Evolutionary conservation across 2,329 filamentous ascomycete genomes (phyloP).

Genomic region (Aspergillus awamori): DNA sequence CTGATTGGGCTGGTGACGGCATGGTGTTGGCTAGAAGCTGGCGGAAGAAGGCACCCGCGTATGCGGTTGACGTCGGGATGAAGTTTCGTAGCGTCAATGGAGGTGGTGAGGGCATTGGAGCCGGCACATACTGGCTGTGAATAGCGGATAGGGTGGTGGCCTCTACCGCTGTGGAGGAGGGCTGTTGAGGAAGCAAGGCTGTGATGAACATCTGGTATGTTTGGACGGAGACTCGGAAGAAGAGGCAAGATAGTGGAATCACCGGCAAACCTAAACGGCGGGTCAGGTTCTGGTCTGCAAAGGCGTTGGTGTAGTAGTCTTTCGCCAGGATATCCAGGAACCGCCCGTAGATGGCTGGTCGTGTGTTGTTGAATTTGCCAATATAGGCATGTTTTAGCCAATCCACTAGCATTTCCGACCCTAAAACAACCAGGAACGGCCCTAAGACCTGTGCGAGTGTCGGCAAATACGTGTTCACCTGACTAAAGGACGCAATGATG

Average conservation of each 20-base stretch:
- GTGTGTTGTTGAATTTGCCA: conserved; percentile 97
- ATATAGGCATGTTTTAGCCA: conserved; percentile 98
- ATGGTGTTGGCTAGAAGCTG: conserved; percentile 46
- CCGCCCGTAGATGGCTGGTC: conserved; percentile 82
- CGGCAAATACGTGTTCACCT: conserved; percentile 47
- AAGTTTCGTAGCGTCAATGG: conserved; percentile 63
- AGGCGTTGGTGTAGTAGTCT: conserved; percentile 97
- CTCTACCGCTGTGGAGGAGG: conserved; percentile 47
- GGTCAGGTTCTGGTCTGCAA: conserved; percentile 85
- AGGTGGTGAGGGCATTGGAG: conserved; percentile 64
- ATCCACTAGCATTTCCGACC: conserved; percentile 95
- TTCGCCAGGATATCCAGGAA: conserved; percentile 94
- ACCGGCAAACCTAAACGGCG: conserved; percentile 87
- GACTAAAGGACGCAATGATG: conserved; percentile 47
- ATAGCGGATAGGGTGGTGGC: conserved; percentile 47
- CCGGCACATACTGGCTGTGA: conserved; percentile 57
- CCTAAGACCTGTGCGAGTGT: conserved; percentile 77
- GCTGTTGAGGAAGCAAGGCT: conserved; percentile 76
- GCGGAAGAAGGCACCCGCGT: conserved; percentile 43
- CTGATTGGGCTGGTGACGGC: conserved; percentile 44
- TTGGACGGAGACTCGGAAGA: conserved; percentile 91
- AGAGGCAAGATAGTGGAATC: conserved; percentile 87
- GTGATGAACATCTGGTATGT: conserved; percentile 98
- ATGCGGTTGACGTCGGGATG: conserved; percentile 56
- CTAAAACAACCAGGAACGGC: conserved; percentile 90